Conservation (phyloP, 2,329 filamentous ascomycete genomes). For the Colletotrichum endophyticum region DNA sequence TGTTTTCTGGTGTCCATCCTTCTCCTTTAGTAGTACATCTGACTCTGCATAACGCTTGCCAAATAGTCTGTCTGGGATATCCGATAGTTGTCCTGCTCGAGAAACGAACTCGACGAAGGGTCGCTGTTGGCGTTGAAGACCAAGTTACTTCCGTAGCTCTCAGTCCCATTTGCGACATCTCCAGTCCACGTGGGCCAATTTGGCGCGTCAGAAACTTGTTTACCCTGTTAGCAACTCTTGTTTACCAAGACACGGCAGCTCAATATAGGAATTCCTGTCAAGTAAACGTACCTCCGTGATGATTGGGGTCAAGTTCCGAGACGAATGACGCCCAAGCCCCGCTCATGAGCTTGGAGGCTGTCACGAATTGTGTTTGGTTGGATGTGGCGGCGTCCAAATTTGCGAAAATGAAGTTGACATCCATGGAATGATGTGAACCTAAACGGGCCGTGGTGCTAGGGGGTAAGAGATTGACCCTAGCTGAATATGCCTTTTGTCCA, state of each 20-base stretch:
- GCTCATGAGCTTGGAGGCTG: not conserved
- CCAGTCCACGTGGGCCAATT: not conserved
- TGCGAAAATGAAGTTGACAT: not conserved
- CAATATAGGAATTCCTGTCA: not conserved
- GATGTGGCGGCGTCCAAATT: not conserved
- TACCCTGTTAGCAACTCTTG: not conserved
- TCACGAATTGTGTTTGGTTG: not conserved
- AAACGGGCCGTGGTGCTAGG: not conserved
- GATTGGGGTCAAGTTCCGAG: not conserved
- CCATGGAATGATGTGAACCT: not conserved
- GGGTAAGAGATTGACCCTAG: not conserved
- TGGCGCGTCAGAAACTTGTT: not conserved
- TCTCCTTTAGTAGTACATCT: not conserved
- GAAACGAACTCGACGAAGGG: not conserved
- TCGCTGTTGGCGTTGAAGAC: not conserved
- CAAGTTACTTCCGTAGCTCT: not conserved
- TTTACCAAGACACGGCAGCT: not conserved
- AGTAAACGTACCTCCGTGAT: not conserved
- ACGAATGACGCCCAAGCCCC: not conserved
- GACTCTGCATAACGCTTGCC: not conserved
- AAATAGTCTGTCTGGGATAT: not conserved
- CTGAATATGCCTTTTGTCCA: not conserved
- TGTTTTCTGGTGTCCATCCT: not conserved
- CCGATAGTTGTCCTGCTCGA: not conserved
- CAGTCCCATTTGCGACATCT: not conserved